phyloP scores from a whole-genome alignment of 2,329 filamentous ascomycete species.

The Clonostachys solani region DNA sequence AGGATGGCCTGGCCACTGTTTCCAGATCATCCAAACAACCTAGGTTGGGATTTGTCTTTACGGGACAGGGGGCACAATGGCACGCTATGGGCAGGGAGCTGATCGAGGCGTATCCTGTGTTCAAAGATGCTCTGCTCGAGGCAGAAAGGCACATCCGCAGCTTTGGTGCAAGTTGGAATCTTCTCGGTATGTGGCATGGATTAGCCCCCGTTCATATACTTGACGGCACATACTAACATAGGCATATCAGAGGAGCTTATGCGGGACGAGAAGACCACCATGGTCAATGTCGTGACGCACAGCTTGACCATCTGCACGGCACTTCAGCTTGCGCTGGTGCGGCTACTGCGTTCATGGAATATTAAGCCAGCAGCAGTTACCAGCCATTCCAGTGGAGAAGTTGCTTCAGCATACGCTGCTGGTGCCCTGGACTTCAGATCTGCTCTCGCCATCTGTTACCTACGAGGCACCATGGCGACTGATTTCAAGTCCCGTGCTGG shows the following conservation, averaged over 20 bases:
- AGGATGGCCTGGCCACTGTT: too few species aligned
- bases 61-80: conserved; percentile 16
- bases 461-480: conserved; percentile 6
- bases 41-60: conserved; percentile 16
- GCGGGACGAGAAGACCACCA: conserved; percentile 4
- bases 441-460: conserved; percentile 2
- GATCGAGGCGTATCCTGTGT: conserved; percentile 14
- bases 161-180: conserved; percentile 27
- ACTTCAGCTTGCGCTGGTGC: conserved; percentile 32
- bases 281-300: conserved; percentile 12
- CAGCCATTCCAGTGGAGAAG: conserved; percentile 32
- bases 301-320: conserved; percentile 34
- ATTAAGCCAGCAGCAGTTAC: conserved; percentile 18
- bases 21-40: not conserved
- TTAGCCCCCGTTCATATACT: too few species aligned
- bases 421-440: conserved; percentile 14
- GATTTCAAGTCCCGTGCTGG: conserved; percentile 7
- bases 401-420: conserved; percentile 27
- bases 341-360: conserved; percentile 19
- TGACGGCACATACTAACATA: too few species aligned
- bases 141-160: conserved; percentile 23
- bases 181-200: conserved; percentile 4
- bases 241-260: conserved; percentile 7
- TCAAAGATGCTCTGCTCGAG: conserved; percentile 4
- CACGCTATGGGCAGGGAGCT: conserved; percentile 10